Conservation (phyloP, 306 rosid genomes). For the Spatholobus suberectus region DNA sequence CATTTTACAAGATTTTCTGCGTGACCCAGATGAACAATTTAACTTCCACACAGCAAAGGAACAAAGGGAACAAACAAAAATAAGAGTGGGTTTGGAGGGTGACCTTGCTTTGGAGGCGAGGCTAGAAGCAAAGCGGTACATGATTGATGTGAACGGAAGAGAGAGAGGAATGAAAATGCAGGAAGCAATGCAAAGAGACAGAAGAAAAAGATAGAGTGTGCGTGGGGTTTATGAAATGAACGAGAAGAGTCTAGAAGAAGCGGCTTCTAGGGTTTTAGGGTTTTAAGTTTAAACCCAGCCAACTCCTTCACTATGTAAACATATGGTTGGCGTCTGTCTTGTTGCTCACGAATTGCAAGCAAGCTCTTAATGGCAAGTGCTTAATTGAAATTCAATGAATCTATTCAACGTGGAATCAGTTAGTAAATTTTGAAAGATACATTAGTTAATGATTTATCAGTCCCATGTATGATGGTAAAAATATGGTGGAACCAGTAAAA, state of each 20-base stretch:
- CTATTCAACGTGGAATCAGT: too few species aligned
- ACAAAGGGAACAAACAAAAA: neutral
- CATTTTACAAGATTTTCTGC: neutral
- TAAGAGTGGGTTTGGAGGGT: neutral
- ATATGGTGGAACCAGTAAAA: too few species aligned
- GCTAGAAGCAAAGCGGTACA: conserved; percentile 72
- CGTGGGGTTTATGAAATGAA: conserved; percentile 37
- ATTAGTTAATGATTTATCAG: too few species aligned
- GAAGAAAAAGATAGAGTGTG: neutral
- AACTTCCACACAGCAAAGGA: neutral
- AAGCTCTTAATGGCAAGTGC: too few species aligned
- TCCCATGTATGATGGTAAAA: too few species aligned
- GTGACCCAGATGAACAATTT: neutral
- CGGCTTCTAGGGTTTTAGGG: conserved; percentile 62
- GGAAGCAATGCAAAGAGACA: neutral
- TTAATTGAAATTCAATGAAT: too few species aligned
- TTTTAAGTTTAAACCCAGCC: conserved; percentile 32
- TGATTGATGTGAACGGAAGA: conserved; percentile 32
- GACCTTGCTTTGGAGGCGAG: conserved; percentile 80
- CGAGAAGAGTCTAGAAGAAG: conserved; percentile 63
- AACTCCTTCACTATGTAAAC: neutral
- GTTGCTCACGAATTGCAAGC: too few species aligned
- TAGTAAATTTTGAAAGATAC: too few species aligned
- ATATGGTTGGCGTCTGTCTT: too few species aligned
- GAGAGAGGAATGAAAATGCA: neutral